These are phyloP conservation scores for Scolecobasidium constrictum DNA, from an alignment of 2,329 filamentous ascomycete species.

Conservation along the genomic window DNA sequence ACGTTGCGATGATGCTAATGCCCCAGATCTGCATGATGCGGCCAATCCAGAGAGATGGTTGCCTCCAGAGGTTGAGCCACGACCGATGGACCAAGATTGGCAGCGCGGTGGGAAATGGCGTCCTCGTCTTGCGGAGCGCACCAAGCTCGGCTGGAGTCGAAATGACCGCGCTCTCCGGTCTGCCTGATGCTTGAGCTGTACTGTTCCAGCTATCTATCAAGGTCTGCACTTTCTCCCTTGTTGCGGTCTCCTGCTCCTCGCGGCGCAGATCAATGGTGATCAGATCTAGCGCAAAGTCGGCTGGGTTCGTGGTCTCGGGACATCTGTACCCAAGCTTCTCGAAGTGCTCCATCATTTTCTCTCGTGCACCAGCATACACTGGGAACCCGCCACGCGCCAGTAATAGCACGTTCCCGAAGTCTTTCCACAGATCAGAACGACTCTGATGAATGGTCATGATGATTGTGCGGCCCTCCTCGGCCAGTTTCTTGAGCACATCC, in stretches of 20 bases:
- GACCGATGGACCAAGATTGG: conserved; percentile 58
- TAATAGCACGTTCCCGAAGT: conserved; percentile 62
- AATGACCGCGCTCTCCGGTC: conserved; percentile 21
- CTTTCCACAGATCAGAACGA: conserved; percentile 58
- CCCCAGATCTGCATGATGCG: conserved; percentile 28
- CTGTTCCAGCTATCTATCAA: conserved; percentile 49
- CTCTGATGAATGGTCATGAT: conserved; percentile 73
- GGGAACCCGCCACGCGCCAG: conserved; percentile 58
- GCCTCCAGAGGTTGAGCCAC: conserved; percentile 46
- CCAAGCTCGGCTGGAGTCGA: conserved; percentile 63
- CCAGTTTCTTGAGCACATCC: conserved; percentile 59
- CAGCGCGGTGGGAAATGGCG: conserved; percentile 51
- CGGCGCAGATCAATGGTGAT: conserved; percentile 66
- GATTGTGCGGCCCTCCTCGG: conserved; percentile 61
- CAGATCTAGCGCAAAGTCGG: conserved; percentile 67
- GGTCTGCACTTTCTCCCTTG: conserved; percentile 46
- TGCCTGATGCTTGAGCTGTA: neutral
- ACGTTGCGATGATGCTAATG: conserved; percentile 22
- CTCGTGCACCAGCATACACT: conserved; percentile 54
- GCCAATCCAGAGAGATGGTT: conserved; percentile 24
- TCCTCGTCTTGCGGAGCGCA: conserved; percentile 51
- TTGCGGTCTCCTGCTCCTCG: conserved; percentile 28
- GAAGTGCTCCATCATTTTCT: conserved; percentile 57
- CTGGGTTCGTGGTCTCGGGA: conserved; percentile 60
- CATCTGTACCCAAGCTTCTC: conserved; percentile 49